Base-by-base conservation (phyloP, 345 rosid species). In the Citrus medica region DNA sequence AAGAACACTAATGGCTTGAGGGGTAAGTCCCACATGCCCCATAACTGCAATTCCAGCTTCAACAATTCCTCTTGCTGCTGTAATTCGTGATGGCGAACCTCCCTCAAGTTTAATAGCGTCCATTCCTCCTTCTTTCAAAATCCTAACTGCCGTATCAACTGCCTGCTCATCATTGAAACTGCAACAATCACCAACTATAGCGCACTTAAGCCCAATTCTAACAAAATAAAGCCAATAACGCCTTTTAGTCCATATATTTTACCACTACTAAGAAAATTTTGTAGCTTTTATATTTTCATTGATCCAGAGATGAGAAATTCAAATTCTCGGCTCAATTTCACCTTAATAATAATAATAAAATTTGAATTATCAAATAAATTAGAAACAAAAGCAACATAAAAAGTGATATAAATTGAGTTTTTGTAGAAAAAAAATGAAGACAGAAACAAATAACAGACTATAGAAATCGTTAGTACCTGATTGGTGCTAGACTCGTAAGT, bases 21-120 rank as follows among this genome's bases (percentile, higher is more conserved):
- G 98, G 48, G 99, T 96, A 73, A 92, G 90, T 1, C 99, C 97
- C 22, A 94, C 98, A 86, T 92, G 99, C 22, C 99, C 98, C 86
- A 94, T 92, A 78, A 96, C 99, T 0, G 98, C 97, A 73, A 91
- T 94, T 73, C 99, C 97, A 30, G 97, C 94, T 84, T 94, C 99
- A 5, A 92, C 98, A 68, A 96, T 94, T 7, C 92, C 88, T 81
- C 85, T 96, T 0, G 98, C 97, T 4, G 98, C 92, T 7, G 91
- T 86, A 77, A 94, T 90, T 79, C 99, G 89, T 1, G 98, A 89
- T 32, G 89, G 80, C 0, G 97, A 84, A 12, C 97, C 99, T 80
- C 97, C 98, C 89, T 96, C 99, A 67, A 96, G 80, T 78, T 94
- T 96, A 77, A 96, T 89, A 0, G 98, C 98, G 81, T 94, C 95